Evolutionary conservation across 352 stramenopile species (phyloP), one percentile per base, ranked within the genome.

Genomic region (Aphanomyces invadans): DNA sequence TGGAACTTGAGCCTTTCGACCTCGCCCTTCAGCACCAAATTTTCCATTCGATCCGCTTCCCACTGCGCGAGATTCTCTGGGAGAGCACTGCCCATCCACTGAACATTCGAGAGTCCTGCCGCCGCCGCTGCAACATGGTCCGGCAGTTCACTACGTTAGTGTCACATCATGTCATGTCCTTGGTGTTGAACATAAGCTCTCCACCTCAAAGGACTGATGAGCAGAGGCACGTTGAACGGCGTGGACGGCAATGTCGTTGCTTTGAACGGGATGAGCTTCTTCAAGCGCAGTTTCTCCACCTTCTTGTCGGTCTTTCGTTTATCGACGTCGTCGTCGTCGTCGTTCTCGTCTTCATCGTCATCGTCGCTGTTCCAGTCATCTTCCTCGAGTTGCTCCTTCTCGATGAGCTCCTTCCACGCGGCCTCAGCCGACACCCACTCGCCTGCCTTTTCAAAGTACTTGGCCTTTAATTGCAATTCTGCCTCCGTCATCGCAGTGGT

Each of bases 21-120:
- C 52, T 92, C 83, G 56, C 81, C 83, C 60, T 89, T 85, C 79
- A 90, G 85, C 62, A 88, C 78, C n/a, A 90, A 70, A 28, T 77
- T 74, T 26, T 84, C 73, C 62, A 85, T 83, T 15, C 83, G 80
- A 23, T 92, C 83, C 62, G 88, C 68, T 65, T 92, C 83, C 83
- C 81, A 90, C 26, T 92, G 81, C 26, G 73, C 67, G 77, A 92
- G 87, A 36, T 86, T 80, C 60, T 78, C 75, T 25, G 83, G 83
- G 46, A 90, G 45, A 68, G 86, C 86, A 21, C 79, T 82, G 28
- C 74, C 74, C 61, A 90, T 75, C 83, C 83, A 92, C 59, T 92
- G 83, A 36, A 89, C 61, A n/a, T 66, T 55, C 9, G 59, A 38
- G 12, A 38, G 38, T 17, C 15, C 44, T 15, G 17, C 79, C 7